Evolutionary conservation across 371 early-diverging fungal species (phyloP).

Genomic region (Mortierella sp.): DNA sequence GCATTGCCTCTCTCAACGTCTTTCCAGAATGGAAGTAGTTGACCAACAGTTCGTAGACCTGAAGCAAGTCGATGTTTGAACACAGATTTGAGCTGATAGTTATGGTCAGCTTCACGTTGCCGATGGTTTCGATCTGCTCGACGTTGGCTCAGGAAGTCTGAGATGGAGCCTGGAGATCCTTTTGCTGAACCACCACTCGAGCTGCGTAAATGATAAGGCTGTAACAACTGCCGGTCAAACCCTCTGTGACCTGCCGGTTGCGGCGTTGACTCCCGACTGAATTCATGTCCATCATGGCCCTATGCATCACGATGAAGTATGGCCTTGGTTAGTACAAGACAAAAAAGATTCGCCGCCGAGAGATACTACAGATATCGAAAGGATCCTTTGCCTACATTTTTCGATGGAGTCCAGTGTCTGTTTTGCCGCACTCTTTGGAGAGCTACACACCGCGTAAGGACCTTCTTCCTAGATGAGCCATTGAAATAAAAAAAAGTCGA

Average conservation of each 20-base stretch:
- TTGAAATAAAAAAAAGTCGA: neutral
- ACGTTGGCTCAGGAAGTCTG: slow-evolving; percentile 18
- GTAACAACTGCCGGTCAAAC: neutral
- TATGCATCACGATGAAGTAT: neutral
- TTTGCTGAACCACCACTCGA: neutral
- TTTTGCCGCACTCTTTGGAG: slow-evolving; percentile 21
- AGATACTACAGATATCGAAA: neutral
- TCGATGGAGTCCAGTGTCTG: neutral
- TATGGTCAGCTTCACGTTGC: slow-evolving; percentile 17
- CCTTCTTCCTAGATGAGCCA: slow-evolving; percentile 17
- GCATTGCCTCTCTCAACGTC: slow-evolving; percentile 39
- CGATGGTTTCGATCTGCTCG: slow-evolving; percentile 18
- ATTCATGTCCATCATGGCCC: neutral
- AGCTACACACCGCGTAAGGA: slow-evolving; percentile 30
- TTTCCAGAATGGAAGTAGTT: slow-evolving; percentile 46
- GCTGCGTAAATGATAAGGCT: slow-evolving; percentile 5
- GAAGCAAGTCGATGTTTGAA: slow-evolving; percentile 43
- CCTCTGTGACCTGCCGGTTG: neutral
- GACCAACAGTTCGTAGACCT: slow-evolving; percentile 34
- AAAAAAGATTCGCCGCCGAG: too few relatives aligned
- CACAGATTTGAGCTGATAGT: slow-evolving; percentile 39
- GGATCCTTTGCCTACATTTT: too few relatives aligned
- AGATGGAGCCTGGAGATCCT: slow-evolving; percentile 9
- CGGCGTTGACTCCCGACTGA: neutral
- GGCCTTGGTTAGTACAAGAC: neutral